Conservation (phyloP, 2,329 filamentous ascomycete species). For the Dichotomopilus funicola region DNA sequence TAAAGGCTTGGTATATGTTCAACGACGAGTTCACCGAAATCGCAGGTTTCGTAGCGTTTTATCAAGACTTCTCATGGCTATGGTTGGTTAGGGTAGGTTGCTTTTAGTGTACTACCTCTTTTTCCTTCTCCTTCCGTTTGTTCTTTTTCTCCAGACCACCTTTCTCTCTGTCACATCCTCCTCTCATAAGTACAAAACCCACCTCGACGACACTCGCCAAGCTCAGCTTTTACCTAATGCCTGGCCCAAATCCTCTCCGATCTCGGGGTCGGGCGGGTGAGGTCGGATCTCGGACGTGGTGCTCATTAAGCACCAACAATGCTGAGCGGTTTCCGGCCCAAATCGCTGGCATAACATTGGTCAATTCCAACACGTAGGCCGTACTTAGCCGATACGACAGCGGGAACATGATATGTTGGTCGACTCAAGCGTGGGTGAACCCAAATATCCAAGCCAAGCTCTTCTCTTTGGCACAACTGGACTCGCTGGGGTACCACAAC, state of each 20-base stretch:
- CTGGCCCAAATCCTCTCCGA: background rate
- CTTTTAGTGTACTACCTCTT: too few species aligned
- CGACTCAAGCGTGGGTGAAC: slow-evolving; percentile 1
- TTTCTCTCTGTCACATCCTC: too few species aligned
- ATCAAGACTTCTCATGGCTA: too few species aligned
- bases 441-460: background rate
- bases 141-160: too few species aligned
- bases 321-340: slow-evolving; percentile 6
- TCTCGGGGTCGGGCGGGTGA: slow-evolving; percentile 5
- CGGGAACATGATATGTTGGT: background rate
- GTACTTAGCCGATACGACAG: slow-evolving; percentile 7
- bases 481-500: slow-evolving; percentile 1
- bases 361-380: background rate
- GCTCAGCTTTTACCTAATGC: background rate
- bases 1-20: too few species aligned
- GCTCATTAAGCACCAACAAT: background rate
- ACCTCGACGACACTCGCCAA: too few species aligned
- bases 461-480: too few species aligned
- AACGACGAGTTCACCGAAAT: too few species aligned
- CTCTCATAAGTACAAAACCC: too few species aligned
- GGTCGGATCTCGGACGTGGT: background rate
- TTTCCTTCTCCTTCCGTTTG: too few species aligned
- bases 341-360: background rate
- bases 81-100: too few species aligned
- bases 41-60: too few species aligned